These are phyloP conservation scores for Penicillium sp. DNA, from an alignment of 2,329 filamentous ascomycete species.

Conservation along the genomic window DNA sequence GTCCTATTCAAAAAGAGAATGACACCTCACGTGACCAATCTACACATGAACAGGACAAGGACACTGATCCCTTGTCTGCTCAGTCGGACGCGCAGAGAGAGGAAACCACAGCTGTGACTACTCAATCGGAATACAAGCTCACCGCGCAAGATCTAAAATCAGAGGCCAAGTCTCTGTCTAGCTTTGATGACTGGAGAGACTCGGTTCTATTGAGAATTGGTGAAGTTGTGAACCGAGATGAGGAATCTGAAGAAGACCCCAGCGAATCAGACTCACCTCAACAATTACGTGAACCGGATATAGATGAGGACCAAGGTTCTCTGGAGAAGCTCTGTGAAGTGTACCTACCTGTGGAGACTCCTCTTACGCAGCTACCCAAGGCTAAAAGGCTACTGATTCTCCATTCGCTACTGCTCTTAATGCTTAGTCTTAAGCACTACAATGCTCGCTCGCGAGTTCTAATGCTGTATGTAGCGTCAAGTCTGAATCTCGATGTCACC, in stretches of 20 bases:
- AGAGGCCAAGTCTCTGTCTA: no score
- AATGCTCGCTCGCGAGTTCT: constrained; percentile 63
- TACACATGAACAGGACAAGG: no score
- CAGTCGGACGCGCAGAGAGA: no score
- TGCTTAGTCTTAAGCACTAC: constrained; percentile 71
- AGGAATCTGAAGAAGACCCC: constrained; percentile 19
- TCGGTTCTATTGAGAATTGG: constrained; percentile 60
- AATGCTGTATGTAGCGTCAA: constrained; percentile 61
- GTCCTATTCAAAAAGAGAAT: no score
- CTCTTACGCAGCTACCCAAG: constrained; percentile 39
- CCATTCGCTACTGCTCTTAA: constrained; percentile 61
- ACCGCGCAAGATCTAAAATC: no score
- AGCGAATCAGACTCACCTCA: no score
- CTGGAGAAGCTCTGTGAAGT: constrained; percentile 30
- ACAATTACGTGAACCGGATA: no score
- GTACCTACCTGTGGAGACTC: constrained; percentile 53
- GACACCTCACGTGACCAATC: no score
- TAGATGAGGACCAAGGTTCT: constrained; percentile 20
- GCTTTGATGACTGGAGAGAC: constrained; percentile 58
- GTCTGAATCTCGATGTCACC: constrained; percentile 58
- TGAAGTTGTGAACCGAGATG: constrained; percentile 55
- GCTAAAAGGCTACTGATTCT: constrained; percentile 55
- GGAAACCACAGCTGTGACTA: no score
- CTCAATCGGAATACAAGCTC: no score
- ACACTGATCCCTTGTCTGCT: no score